phyloP scores from a whole-genome alignment of 331 rosid species.

The Quercus phellos region DNA sequence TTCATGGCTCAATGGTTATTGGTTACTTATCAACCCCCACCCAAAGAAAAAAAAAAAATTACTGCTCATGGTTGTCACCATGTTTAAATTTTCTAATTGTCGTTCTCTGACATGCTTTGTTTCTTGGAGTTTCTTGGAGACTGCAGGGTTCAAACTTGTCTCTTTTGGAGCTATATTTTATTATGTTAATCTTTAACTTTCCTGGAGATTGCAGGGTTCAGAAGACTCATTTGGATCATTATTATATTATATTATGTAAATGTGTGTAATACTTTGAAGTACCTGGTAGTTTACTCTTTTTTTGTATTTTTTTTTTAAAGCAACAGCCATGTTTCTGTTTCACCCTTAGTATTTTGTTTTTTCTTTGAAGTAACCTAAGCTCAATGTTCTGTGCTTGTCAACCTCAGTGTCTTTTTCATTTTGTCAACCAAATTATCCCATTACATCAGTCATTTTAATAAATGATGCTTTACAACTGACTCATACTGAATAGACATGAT shows the following conservation, averaged over 20 bases:
- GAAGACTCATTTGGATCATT: background rate
- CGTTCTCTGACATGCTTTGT: background rate
- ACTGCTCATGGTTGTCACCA: background rate
- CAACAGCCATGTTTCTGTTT: background rate
- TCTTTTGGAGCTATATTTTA: background rate
- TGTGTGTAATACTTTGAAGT: background rate
- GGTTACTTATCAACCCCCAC: no score
- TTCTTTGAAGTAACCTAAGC: background rate
- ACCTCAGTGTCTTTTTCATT: constrained; percentile 1
- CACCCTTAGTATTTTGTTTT: background rate
- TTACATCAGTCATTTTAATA: constrained; percentile 1
- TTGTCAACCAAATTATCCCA: background rate
- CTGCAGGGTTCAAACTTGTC: background rate
- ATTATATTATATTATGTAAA: background rate
- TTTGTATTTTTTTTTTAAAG: background rate
- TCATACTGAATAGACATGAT: constrained; percentile 20
- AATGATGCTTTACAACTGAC: background rate
- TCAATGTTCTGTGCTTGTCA: constrained; percentile 6
- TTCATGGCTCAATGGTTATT: no score
- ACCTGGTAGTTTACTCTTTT: background rate
- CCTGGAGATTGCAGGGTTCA: background rate
- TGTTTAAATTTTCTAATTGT: background rate
- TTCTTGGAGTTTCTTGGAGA: constrained; percentile 4
- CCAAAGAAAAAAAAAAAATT: background rate
- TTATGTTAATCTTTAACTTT: background rate